Conservation (phyloP, 305 asterid species). For the Euphrasia arctica region DNA sequence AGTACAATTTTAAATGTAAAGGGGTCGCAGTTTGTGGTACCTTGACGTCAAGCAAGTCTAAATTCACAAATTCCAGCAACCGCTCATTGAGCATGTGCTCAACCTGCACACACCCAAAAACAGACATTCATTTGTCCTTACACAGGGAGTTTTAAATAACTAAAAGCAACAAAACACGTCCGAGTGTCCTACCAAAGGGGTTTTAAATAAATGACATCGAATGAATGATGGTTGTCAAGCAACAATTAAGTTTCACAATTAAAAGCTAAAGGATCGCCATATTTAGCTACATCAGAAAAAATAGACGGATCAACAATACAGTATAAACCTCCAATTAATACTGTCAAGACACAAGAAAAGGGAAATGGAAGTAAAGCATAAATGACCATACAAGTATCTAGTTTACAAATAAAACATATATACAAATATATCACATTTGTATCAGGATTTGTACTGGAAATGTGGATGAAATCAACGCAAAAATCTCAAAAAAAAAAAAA, state of each 20-base stretch:
- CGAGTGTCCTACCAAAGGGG: neutral
- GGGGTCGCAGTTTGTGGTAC: conserved; percentile 38
- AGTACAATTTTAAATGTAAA: conserved; percentile 18
- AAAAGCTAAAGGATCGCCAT: conserved; percentile 2
- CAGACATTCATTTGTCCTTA: conserved; percentile 21
- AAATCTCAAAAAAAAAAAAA: conserved; percentile 4
- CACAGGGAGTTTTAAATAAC: neutral
- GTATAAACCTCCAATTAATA: neutral
- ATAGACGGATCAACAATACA: conserved; percentile 13
- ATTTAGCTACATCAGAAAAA: neutral
- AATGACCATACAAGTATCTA: neutral
- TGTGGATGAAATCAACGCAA: neutral
- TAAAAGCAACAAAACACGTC: neutral
- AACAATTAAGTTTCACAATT: conserved; percentile 18
- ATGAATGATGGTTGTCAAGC: conserved; percentile 14
- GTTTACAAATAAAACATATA: neutral
- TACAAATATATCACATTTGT: neutral
- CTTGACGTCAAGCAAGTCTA: conserved; percentile 97
- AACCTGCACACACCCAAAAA: conserved; percentile 52
- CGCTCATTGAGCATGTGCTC: conserved; percentile 93
- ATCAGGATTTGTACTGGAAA: neutral
- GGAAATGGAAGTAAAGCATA: conserved; percentile 9
- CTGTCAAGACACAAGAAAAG: neutral
- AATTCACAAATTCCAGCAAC: conserved; percentile 88
- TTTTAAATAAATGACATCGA: neutral